A percentile compares a stretch with the other conserved stretches of the same genome.
These are phyloP conservation scores for Aspergillus quadricinctus DNA, from an alignment of 2,329 filamentous ascomycete species.

Conservation along the genomic window DNA sequence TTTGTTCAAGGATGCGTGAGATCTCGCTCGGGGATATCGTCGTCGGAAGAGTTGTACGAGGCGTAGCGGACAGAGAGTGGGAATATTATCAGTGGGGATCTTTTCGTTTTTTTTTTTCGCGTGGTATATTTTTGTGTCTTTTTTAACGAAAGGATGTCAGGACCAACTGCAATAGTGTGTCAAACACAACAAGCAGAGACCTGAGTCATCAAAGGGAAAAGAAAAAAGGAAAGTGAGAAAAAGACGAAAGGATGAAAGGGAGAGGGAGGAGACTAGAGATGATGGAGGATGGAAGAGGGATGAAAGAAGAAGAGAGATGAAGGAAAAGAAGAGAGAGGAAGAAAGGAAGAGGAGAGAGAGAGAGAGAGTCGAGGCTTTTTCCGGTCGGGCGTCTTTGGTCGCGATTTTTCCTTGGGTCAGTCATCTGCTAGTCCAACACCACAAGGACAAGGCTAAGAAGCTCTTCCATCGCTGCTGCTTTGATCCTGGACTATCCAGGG, in stretches of 20 bases:
- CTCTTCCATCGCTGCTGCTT: not conserved
- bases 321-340: constrained; percentile 8
- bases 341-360: constrained; percentile 6
- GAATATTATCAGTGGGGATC: constrained; percentile 16
- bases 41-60: constrained; percentile 7
- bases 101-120: constrained; percentile 6
- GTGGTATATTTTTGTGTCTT: constrained; percentile 4
- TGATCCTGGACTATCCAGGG: not conserved
- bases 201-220: constrained; percentile 25
- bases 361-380: constrained; percentile 1
- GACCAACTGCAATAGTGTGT: constrained; percentile 40
- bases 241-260: constrained; percentile 13
- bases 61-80: constrained; percentile 14
- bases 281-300: constrained; percentile 10
- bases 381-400: not conserved
- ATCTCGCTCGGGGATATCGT: not conserved
- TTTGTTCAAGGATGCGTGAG: not conserved
- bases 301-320: constrained; percentile 9
- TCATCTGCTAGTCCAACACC: not conserved
- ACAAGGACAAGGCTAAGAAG: not conserved
- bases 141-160: constrained; percentile 36
- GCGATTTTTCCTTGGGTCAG: not conserved
- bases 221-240: constrained; percentile 18
- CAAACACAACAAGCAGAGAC: constrained; percentile 40
- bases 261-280: constrained; percentile 13